Conservation (phyloP, 2,329 filamentous ascomycete genomes). For the Tolypocladium guangdongense region DNA sequence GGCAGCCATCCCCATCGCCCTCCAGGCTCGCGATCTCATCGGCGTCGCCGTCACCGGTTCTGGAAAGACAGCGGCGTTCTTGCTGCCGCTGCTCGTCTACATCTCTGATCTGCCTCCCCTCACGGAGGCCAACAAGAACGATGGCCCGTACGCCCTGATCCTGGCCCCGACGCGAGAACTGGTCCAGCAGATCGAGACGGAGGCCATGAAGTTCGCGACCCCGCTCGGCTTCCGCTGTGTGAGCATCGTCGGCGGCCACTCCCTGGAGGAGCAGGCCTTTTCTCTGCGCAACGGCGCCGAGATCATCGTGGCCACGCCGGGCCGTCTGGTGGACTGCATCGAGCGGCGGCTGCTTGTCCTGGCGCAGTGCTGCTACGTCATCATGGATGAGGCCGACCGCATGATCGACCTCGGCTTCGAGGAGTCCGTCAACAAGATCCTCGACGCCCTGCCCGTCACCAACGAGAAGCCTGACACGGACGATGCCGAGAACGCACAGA, state of each 20-base stretch:
- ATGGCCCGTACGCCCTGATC: slow-evolving; percentile 95
- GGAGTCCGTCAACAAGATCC: slow-evolving; percentile 93
- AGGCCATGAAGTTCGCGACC: slow-evolving; percentile 83
- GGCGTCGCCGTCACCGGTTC: slow-evolving; percentile 97
- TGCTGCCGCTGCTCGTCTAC: slow-evolving; percentile 86
- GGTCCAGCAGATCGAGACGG: slow-evolving; percentile 92
- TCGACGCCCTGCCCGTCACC: slow-evolving; percentile 80
- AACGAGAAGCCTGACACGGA: slow-evolving; percentile 96
- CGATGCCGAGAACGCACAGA: slow-evolving; percentile 71
- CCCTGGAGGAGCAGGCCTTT: slow-evolving; percentile 85
- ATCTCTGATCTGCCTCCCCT: slow-evolving; percentile 83
- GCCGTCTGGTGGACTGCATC: slow-evolving; percentile 93
- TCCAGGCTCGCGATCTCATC: slow-evolving; percentile 90
- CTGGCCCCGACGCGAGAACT: slow-evolving; percentile 93
- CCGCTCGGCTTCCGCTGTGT: slow-evolving; percentile 91
- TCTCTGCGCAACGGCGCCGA: slow-evolving; percentile 86
- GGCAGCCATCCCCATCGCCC: slow-evolving; percentile 87
- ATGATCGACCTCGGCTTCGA: slow-evolving; percentile 99
- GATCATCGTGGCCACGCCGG: slow-evolving; percentile 96
- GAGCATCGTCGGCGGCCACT: slow-evolving; percentile 95
- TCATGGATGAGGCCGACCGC: slow-evolving; percentile 98
- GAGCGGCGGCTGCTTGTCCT: slow-evolving; percentile 85
- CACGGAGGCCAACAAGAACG: slow-evolving; percentile 77
- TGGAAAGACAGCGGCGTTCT: slow-evolving; percentile 92
- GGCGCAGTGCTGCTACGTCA: slow-evolving; percentile 94